Evolutionary conservation across 345 rosid genomes (phyloP).

Genomic region (Brassica rapa): DNA sequence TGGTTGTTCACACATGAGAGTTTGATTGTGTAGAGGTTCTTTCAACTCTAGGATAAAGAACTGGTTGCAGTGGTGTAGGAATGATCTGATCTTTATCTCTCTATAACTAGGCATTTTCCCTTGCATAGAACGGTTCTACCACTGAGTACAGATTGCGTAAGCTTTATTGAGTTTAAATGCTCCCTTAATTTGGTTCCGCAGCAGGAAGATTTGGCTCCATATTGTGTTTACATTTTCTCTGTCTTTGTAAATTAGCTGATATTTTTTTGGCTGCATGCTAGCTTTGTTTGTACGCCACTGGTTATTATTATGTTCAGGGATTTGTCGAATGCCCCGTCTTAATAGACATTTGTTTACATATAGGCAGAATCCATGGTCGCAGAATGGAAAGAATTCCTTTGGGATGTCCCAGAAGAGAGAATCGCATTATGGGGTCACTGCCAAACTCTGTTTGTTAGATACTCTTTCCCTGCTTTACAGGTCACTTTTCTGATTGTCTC

Average conservation of each 20-base stretch:
- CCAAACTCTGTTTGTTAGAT: conserved; percentile 85
- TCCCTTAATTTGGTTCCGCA: conserved; percentile 8
- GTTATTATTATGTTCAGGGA: conserved; percentile 21
- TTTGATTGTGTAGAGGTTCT: conserved; percentile 19
- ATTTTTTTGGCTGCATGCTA: neutral
- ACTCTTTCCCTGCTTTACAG: conserved; percentile 85
- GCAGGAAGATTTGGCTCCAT: conserved; percentile 20
- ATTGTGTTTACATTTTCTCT: conserved; percentile 10
- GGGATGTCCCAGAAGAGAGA: conserved; percentile 99
- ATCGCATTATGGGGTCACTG: conserved; percentile 97
- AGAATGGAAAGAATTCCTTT: conserved; percentile 99
- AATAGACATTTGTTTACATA: conserved; percentile 24
- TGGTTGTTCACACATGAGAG: conserved; percentile 5
- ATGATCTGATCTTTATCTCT: conserved; percentile 7
- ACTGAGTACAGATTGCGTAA: conserved; percentile 9
- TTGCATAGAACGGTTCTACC: neutral
- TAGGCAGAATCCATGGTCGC: conserved; percentile 99
- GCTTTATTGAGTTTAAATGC: conserved; percentile 21
- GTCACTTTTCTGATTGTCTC: conserved; percentile 43
- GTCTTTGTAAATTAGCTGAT: conserved; percentile 11
- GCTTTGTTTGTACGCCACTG: conserved; percentile 26
- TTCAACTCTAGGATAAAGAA: conserved; percentile 14
- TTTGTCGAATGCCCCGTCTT: conserved; percentile 18
- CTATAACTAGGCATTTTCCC: conserved; percentile 13
- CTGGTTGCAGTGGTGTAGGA: conserved; percentile 21